Conservation (phyloP, 2,329 filamentous ascomycete genomes). For the Trichophyton simii region DNA sequence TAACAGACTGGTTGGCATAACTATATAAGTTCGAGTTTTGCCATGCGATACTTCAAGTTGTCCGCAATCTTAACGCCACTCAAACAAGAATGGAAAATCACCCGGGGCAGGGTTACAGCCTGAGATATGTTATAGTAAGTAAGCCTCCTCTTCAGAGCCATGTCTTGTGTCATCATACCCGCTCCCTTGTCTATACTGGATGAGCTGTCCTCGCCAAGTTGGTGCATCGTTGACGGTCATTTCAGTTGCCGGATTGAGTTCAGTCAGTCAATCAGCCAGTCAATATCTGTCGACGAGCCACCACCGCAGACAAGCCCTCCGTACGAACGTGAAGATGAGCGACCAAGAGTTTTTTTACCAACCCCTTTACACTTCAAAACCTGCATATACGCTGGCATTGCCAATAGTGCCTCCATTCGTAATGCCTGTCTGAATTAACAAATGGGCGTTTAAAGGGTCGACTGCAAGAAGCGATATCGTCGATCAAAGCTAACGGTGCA, state of each 20-base stretch:
- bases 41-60: background rate
- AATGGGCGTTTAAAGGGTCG: background rate
- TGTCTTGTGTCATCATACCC: background rate
- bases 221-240: background rate
- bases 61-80: conserved; percentile 1
- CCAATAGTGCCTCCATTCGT: background rate
- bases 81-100: conserved; percentile 1
- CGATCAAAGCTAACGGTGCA: background rate
- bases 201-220: background rate
- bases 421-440: background rate
- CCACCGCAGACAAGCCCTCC: background rate
- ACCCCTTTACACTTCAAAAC: background rate
- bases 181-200: background rate
- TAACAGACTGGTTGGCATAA: too few relatives aligned
- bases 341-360: background rate
- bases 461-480: background rate
- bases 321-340: background rate
- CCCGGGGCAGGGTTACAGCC: background rate
- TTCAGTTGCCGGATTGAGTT: background rate
- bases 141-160: background rate
- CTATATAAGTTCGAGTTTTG: too few relatives aligned
- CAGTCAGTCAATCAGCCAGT: background rate
- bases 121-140: background rate
- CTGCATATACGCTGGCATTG: background rate
- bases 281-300: background rate